Conservation (phyloP, 2,329 filamentous ascomycete genomes). For the Zopfia rhizophila region DNA sequence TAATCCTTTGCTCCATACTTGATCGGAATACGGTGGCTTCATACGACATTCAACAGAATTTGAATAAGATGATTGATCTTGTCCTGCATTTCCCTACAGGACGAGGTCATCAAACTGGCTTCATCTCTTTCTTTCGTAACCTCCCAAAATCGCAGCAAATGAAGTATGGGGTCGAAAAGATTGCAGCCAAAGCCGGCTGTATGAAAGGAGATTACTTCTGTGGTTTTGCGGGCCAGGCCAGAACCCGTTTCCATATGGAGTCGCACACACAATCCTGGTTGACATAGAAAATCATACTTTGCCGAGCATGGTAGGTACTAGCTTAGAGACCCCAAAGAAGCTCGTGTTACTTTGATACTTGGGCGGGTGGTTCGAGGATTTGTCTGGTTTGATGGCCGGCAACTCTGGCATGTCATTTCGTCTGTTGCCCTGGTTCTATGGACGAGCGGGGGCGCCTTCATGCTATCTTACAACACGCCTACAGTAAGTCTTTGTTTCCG, state of each 20-base stretch:
- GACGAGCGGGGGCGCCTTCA: slow-evolving; percentile 52
- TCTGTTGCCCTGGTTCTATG: slow-evolving; percentile 50
- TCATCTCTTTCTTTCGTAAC: slow-evolving; percentile 39
- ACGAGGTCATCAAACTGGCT: slow-evolving; percentile 38
- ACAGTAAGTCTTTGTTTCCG: slow-evolving; percentile 58
- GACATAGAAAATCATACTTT: slow-evolving; percentile 56
- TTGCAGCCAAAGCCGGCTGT: slow-evolving; percentile 30
- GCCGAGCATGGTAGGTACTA: slow-evolving; percentile 52
- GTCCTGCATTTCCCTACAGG: slow-evolving; percentile 45
- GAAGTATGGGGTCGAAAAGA: slow-evolving; percentile 32
- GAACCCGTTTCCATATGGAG: slow-evolving; percentile 52
- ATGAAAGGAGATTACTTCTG: slow-evolving; percentile 50
- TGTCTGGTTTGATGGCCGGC: slow-evolving; percentile 56
- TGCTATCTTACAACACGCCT: slow-evolving; percentile 57
- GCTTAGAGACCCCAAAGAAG: slow-evolving; percentile 48
- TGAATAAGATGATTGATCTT: slow-evolving; percentile 54
- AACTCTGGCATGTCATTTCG: slow-evolving; percentile 55
- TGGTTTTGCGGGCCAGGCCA: slow-evolving; percentile 50
- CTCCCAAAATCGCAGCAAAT: slow-evolving; percentile 35
- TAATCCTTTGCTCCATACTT: slow-evolving; percentile 57
- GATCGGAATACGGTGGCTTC: slow-evolving; percentile 59
- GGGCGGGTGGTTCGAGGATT: slow-evolving; percentile 48
- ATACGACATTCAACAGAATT: slow-evolving; percentile 50
- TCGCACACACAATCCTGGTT: slow-evolving; percentile 55
- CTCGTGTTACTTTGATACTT: slow-evolving; percentile 47